phyloP scores from a whole-genome alignment of 805 yeast species.

The Huiozyma sinensis region DNA sequence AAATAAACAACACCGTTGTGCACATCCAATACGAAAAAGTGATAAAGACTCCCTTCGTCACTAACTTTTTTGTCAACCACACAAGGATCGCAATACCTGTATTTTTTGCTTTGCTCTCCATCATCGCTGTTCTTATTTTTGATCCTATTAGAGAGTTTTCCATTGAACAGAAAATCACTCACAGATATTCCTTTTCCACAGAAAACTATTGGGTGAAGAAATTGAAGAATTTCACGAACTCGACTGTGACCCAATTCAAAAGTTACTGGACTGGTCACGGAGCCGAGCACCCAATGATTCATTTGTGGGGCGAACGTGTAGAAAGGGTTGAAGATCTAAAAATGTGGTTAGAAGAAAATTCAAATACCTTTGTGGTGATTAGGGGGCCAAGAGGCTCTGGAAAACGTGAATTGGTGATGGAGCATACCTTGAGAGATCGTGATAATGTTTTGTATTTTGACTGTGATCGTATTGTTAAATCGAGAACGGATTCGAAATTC shows the following conservation, averaged over 20 bases:
- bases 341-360: slow-evolving; percentile 78
- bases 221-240: slow-evolving; percentile 29
- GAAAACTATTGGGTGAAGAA: slow-evolving; percentile 31
- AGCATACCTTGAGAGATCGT: slow-evolving; percentile 51
- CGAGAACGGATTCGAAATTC: slow-evolving; percentile 63
- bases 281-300: slow-evolving; percentile 15
- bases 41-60: slow-evolving; percentile 40
- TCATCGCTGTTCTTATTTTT: slow-evolving; percentile 72
- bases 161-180: slow-evolving; percentile 62
- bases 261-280: slow-evolving; percentile 28
- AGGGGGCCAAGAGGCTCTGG: slow-evolving; percentile 97
- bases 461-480: slow-evolving; percentile 64
- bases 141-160: slow-evolving; percentile 86
- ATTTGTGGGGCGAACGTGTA: slow-evolving; percentile 61
- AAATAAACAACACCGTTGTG: slow-evolving; percentile 49
- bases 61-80: slow-evolving; percentile 57
- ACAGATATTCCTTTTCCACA: slow-evolving; percentile 41
- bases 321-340: slow-evolving; percentile 58
- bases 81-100: slow-evolving; percentile 76
- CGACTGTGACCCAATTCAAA: slow-evolving; percentile 30
- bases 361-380: slow-evolving; percentile 80
- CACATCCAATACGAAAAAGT: slow-evolving; percentile 65
- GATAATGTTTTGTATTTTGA: slow-evolving; percentile 59
- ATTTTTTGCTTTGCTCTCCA: slow-evolving; percentile 66
- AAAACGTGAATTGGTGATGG: slow-evolving; percentile 65